Conservation (phyloP, 139 green algal species). For the Tetradesmus obliquus region DNA sequence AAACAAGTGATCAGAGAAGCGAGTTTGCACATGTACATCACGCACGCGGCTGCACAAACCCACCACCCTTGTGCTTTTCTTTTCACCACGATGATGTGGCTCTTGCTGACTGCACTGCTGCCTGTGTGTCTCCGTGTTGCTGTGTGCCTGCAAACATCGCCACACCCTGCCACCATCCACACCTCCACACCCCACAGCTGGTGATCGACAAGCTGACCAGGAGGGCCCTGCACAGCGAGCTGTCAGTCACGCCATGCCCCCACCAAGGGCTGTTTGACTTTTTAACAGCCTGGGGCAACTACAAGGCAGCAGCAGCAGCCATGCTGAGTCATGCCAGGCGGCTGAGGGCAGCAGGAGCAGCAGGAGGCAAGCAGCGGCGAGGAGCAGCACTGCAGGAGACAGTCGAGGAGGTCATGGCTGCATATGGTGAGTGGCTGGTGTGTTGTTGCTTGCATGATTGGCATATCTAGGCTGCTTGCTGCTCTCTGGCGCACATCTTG, state of each 20-base stretch:
- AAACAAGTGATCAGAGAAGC: too few relatives aligned
- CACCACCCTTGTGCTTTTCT: too few relatives aligned
- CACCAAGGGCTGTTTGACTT: constrained; percentile 41
- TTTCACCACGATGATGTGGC: too few relatives aligned
- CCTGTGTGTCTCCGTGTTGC: too few relatives aligned
- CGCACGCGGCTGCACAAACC: too few relatives aligned
- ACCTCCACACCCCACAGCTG: neutral
- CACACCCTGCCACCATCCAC: neutral
- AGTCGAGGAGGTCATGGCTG: neutral
- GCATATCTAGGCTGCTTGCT: neutral
- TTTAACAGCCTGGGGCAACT: constrained; percentile 13
- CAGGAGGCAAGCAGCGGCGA: neutral
- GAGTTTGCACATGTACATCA: too few relatives aligned
- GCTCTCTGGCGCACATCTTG: too few relatives aligned
- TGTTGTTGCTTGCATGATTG: neutral
- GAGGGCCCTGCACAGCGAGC: constrained; percentile 20
- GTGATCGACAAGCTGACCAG: constrained; percentile 28
- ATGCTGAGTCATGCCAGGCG: constrained; percentile 30
- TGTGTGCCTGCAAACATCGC: neutral
- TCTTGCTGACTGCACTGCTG: too few relatives aligned
- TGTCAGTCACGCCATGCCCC: neutral
- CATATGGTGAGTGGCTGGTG: constrained; percentile 39
- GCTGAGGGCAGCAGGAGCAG: constrained; percentile 14
- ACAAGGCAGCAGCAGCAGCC: constrained; percentile 37
- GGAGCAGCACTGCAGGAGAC: neutral